Percentiles rank a stretch among this genome's conserved stretches.
These are phyloP conservation scores for Salmacisia buchloeana DNA, from an alignment of 1,284 basidiomycete species.

Conservation along the genomic window DNA sequence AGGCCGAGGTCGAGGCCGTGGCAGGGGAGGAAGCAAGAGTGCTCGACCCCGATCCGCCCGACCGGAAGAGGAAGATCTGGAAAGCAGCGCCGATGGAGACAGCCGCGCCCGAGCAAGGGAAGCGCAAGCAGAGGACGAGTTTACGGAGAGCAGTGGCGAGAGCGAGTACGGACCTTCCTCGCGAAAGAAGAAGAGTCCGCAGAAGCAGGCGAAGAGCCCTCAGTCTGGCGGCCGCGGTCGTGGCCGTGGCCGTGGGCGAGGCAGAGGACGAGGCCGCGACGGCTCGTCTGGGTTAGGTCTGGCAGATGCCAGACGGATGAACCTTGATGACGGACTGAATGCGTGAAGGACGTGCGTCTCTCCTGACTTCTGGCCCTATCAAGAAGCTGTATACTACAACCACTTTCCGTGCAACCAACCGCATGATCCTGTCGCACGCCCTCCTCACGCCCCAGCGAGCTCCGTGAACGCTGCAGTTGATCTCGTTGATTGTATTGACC, in stretches of 20 bases:
- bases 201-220: background rate
- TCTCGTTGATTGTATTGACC: background rate
- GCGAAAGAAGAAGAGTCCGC: background rate
- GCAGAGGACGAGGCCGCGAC: background rate
- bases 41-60: background rate
- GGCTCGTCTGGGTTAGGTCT: background rate
- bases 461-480: background rate
- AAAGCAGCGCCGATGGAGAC: background rate
- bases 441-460: background rate
- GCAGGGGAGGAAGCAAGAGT: no score
- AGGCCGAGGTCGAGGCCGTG: background rate
- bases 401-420: background rate
- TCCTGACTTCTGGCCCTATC: background rate
- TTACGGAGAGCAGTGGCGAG: constrained; percentile 1
- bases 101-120: background rate
- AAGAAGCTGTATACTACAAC: background rate
- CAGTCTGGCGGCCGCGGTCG: background rate
- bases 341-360: background rate
- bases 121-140: background rate
- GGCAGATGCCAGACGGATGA: background rate
- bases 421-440: background rate
- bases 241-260: background rate
- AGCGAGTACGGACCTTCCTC: background rate
- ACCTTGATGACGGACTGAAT: background rate
- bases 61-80: constrained; percentile 1